These are phyloP conservation scores for Iris macrosiphon DNA, from an alignment of 106 monocot genomes.

Conservation along the genomic window DNA sequence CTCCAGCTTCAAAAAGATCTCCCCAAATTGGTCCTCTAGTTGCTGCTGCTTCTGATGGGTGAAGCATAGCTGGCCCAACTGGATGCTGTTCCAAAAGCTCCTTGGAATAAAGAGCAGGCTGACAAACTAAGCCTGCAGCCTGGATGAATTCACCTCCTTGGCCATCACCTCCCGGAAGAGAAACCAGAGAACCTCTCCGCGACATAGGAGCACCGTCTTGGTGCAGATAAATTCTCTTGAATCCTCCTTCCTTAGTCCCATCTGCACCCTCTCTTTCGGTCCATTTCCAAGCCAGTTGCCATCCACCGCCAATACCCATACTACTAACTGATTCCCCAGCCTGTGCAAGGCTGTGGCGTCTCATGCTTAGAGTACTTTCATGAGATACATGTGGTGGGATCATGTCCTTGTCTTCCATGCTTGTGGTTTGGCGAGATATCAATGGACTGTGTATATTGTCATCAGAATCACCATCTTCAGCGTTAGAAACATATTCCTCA, in stretches of 20 bases:
- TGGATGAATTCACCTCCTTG: conserved; percentile 38
- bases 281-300: conserved; percentile 50
- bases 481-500: conserved; percentile 37
- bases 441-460: conserved; percentile 49
- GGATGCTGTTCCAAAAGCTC: conserved; percentile 28
- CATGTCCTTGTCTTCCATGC: conserved; percentile 47
- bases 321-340: conserved; percentile 22
- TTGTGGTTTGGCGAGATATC: conserved; percentile 52
- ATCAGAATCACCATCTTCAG: conserved; percentile 35
- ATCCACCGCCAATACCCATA: conserved; percentile 50
- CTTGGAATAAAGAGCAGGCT: conserved; percentile 37
- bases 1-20: conserved; percentile 38
- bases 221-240: conserved; percentile 39
- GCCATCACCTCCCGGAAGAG: conserved; percentile 28
- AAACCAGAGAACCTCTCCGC: conserved; percentile 20
- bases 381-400: conserved; percentile 9
- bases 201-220: conserved; percentile 22
- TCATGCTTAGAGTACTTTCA: conserved; percentile 27
- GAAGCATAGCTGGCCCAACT: conserved; percentile 46
- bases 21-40: conserved; percentile 23
- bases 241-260: conserved; percentile 28
- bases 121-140: conserved; percentile 43
- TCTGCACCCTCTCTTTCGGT: conserved; percentile 24
- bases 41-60: conserved; percentile 28
- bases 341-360: conserved; percentile 24